Evolutionary conservation across 768 basidiomycete genomes (phyloP).

Genomic region (Phanerochaete carnosa): DNA sequence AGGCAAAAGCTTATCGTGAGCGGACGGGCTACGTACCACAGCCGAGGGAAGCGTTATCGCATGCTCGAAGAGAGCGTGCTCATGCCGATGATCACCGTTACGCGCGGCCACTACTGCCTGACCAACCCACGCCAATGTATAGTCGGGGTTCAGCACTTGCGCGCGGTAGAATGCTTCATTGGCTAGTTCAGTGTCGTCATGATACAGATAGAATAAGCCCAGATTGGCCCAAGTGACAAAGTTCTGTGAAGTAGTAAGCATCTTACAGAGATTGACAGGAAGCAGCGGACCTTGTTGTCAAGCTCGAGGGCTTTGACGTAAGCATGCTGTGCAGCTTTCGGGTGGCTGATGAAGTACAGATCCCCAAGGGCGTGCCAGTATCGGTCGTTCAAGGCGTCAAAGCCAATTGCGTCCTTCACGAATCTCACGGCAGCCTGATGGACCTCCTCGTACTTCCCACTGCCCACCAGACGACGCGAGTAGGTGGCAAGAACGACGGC

Average conservation of each 20-base stretch:
- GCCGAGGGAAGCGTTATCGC: constrained; percentile 56
- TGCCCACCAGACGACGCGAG: constrained; percentile 28
- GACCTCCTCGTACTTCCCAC: constrained; percentile 29
- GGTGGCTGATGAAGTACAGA: constrained; percentile 60
- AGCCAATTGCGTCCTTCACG: constrained; percentile 68
- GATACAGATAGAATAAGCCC: constrained; percentile 80
- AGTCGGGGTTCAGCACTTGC: constrained; percentile 91
- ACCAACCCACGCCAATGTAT: constrained; percentile 85
- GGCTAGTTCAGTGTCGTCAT: constrained; percentile 78
- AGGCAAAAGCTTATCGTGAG: neutral
- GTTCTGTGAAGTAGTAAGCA: constrained; percentile 42
- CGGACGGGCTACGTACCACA: constrained; percentile 43
- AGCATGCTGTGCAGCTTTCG: constrained; percentile 84
- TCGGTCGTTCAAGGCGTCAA: constrained; percentile 63
- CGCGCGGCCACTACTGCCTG: constrained; percentile 70
- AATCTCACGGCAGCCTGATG: constrained; percentile 45
- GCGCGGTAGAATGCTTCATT: constrained; percentile 84
- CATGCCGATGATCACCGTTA: constrained; percentile 58
- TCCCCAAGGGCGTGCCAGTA: constrained; percentile 87
- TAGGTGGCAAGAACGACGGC: constrained; percentile 58
- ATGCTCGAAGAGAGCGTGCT: constrained; percentile 69
- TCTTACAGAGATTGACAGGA: neutral
- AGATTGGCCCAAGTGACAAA: constrained; percentile 81
- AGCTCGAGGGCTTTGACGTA: constrained; percentile 87
- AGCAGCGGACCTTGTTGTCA: constrained; percentile 65